Conservation (phyloP, 129 eudicot species). For the Calendula officinalis region DNA sequence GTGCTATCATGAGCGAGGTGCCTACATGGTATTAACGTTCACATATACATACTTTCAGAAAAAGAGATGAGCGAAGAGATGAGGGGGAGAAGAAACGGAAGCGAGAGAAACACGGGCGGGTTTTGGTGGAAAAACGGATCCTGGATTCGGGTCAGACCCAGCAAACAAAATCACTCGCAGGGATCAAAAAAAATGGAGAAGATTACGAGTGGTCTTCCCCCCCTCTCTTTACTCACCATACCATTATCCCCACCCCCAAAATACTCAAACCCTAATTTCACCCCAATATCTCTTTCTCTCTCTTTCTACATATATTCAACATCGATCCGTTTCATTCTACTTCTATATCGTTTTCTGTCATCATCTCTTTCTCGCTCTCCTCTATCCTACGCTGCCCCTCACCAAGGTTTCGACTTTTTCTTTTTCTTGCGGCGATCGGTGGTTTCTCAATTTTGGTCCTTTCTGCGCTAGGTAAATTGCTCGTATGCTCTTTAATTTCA, state of each 20-base stretch:
- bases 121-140: not conserved
- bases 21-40: slow-evolving; percentile 26
- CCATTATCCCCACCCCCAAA: slow-evolving; percentile 28
- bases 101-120: slow-evolving; percentile 24
- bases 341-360: slow-evolving; percentile 17
- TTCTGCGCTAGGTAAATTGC: slow-evolving; percentile 18
- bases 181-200: slow-evolving; percentile 53
- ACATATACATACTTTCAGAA: slow-evolving; percentile 36
- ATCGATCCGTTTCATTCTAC: slow-evolving; percentile 16
- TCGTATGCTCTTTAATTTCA: not conserved
- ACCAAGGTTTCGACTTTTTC: slow-evolving; percentile 12
- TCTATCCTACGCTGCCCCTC: slow-evolving; percentile 9
- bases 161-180: slow-evolving; percentile 33
- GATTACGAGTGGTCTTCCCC: slow-evolving; percentile 39
- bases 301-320: not conserved
- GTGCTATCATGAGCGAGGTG: slow-evolving; percentile 17
- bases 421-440: slow-evolving; percentile 15
- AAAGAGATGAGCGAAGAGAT: not conserved
- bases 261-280: slow-evolving; percentile 31
- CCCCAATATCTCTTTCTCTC: not conserved
- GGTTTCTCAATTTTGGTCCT: not conserved
- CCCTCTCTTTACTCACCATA: slow-evolving; percentile 20
- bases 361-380: slow-evolving; percentile 12
- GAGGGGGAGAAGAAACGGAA: slow-evolving; percentile 5
- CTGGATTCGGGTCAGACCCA: slow-evolving; percentile 41